phyloP scores from a whole-genome alignment of 1,139 yeast genomes.

The Scheffersomyces stambukii region DNA sequence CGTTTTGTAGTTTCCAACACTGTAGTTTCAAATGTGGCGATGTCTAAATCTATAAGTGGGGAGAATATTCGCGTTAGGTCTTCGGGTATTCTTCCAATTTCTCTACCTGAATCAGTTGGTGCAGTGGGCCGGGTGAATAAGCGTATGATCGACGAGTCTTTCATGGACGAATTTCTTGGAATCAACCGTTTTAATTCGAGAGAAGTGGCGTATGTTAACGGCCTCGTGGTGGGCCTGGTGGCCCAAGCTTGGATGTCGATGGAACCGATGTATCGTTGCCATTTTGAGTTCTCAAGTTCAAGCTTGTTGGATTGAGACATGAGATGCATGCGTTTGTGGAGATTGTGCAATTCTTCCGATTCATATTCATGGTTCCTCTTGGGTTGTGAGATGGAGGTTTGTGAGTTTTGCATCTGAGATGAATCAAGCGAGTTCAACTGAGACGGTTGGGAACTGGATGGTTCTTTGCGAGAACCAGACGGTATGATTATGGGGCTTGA shows the following conservation, averaged over 20 bases:
- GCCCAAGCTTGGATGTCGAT: slow-evolving; percentile 78
- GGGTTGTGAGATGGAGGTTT: slow-evolving; percentile 6
- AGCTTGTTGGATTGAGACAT: slow-evolving; percentile 12
- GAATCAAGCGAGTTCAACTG: too few species aligned
- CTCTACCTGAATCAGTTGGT: too few species aligned
- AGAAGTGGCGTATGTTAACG: slow-evolving; percentile 48
- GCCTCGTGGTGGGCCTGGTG: slow-evolving; percentile 63
- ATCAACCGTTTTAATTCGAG: slow-evolving; percentile 33
- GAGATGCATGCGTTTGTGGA: slow-evolving; percentile 13
- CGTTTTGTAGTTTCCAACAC: slow-evolving; percentile 56
- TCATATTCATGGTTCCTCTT: slow-evolving; percentile 4
- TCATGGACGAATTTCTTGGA: slow-evolving; percentile 25
- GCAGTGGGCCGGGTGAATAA: slow-evolving; percentile 23
- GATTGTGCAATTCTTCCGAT: slow-evolving; percentile 7
- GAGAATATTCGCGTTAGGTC: slow-evolving; percentile 65
- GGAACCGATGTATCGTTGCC: slow-evolving; percentile 58
- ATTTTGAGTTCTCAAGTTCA: slow-evolving; percentile 12
- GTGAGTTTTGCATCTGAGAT: too few species aligned
- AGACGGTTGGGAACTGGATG: too few species aligned
- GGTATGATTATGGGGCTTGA: too few species aligned
- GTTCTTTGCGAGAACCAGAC: too few species aligned
- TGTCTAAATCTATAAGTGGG: slow-evolving; percentile 57
- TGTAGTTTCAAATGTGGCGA: slow-evolving; percentile 54
- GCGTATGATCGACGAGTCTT: slow-evolving; percentile 27
- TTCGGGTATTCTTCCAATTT: slow-evolving; percentile 75